phyloP scores from a whole-genome alignment of 2,329 filamentous ascomycete genomes.

The Tolypocladium pustulatum region DNA sequence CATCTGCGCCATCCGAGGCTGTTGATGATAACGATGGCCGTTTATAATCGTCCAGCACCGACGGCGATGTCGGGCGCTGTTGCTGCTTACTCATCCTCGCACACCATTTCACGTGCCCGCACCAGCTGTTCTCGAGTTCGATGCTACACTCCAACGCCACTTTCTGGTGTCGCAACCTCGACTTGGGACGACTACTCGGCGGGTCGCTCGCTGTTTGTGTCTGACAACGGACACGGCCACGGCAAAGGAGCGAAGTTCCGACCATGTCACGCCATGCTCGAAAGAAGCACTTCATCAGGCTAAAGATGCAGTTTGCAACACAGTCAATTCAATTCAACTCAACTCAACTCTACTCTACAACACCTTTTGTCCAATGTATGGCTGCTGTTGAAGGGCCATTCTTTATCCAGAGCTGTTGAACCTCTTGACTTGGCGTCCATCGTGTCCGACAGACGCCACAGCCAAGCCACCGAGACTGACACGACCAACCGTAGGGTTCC shows the following conservation, averaged over 20 bases:
- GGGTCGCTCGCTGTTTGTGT: too few relatives aligned
- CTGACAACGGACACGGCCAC: too few relatives aligned
- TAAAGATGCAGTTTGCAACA: neutral
- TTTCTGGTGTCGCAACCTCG: neutral
- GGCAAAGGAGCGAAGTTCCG: too few relatives aligned
- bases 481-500: too few relatives aligned
- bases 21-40: neutral
- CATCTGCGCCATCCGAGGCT: neutral
- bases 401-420: neutral
- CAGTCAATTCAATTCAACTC: neutral
- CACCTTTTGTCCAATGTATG: neutral
- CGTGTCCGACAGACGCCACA: neutral
- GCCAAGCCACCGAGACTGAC: too few relatives aligned
- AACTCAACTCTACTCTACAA: neutral
- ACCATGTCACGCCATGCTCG: too few relatives aligned
- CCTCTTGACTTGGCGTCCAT: neutral
- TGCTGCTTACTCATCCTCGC: conserved; percentile 8
- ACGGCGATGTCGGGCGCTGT: conserved; percentile 1
- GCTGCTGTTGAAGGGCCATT: neutral
- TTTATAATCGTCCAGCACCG: neutral
- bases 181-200: too few relatives aligned
- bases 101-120: conserved; percentile 15
- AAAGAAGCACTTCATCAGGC: too few relatives aligned
- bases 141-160: too few relatives aligned
- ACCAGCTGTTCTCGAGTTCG: neutral